Base-by-base conservation (phyloP, 2,329 filamentous ascomycete species). In the Colletotrichum melonis region DNA sequence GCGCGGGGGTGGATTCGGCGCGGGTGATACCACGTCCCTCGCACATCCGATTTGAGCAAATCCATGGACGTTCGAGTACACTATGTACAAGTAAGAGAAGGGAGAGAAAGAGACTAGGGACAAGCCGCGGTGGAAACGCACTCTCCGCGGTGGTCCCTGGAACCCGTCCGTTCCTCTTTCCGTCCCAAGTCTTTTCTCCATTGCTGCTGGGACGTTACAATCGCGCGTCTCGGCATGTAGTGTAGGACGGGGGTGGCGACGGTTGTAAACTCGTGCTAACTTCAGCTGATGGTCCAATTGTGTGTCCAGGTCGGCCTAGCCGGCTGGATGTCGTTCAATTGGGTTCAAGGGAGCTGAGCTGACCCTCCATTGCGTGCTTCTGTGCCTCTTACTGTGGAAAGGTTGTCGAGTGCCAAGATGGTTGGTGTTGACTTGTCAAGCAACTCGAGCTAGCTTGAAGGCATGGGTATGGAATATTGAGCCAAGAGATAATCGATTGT, bases 401-500 rank as follows among this genome's bases (percentile, higher is more conserved):
- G 30, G 28, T 8, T 24, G 35, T 35, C 42, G 0, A 22, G 16
- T 42, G 70, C 67, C 59, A 73, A 65, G 67, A 9, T 9, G n/a
- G 32, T 46, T 30, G 5, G 16, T 46, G 9, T 26, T 35, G 7
- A 58, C 32, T 22, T 35, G 12, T 63, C 58, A 22, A 64, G 54
- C 28, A 19, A 19, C 38, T 19, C 2, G 5, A 42, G 38, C 38
- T 52, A 38, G 65, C 14, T 4, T 54, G 38, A 16, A 46, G 19
- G 55, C 60, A 69, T 65, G 66, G 55, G 69, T 62, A 9, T 16
- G 46, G 66, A n/a, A 14, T 28, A 65, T 55, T 28, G 30, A 55
- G 70, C 70, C 70, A 69, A 73, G 70, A 64, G 24, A 54, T 30
- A 38, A 38, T 26, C 26, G 14, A 73, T 65, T 69, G 67, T 73